These are phyloP conservation scores for Tardiomyces depauwii DNA, from an alignment of 1,139 yeast genomes.

Conservation along the genomic window DNA sequence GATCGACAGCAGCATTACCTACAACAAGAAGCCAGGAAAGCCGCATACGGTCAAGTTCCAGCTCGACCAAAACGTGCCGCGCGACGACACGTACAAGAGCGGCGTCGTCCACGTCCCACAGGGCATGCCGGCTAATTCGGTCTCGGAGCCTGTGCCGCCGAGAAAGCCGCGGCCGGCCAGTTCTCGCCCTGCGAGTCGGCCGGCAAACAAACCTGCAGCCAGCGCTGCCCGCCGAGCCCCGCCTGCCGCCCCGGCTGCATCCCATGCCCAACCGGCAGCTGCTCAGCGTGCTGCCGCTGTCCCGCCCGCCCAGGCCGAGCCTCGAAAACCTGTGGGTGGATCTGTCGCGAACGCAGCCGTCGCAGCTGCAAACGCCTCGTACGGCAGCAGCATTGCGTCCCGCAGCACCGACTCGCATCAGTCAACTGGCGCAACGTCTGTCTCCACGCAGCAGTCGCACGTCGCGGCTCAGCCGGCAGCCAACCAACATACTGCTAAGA, in stretches of 20 bases:
- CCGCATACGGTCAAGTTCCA: constrained; percentile 62
- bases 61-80: constrained; percentile 47
- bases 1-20: constrained; percentile 64
- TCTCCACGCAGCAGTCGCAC: constrained; percentile 17
- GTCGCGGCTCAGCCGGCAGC: constrained; percentile 13
- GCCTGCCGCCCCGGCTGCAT: constrained; percentile 7
- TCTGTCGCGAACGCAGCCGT: constrained; percentile 4
- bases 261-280: constrained; percentile 3
- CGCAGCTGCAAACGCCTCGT: constrained; percentile 15
- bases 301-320: not conserved
- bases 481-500: constrained; percentile 2
- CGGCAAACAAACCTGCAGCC: constrained; percentile 8
- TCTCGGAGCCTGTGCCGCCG: constrained; percentile 53
- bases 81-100: constrained; percentile 75
- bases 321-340: not conserved
- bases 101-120: constrained; percentile 73
- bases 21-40: constrained; percentile 83
- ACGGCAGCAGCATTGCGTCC: not conserved
- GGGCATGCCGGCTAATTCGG: constrained; percentile 67
- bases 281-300: constrained; percentile 2
- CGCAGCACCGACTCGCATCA: constrained; percentile 7
- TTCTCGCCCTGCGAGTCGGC: constrained; percentile 4
- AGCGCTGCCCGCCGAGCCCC: constrained; percentile 8
- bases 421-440: constrained; percentile 19
- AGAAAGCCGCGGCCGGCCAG: constrained; percentile 5